Evolutionary conservation across 2,329 filamentous ascomycete genomes (phyloP), one percentile per base, ranked within the genome.

Genomic region (Hymenoscyphus linearis): DNA sequence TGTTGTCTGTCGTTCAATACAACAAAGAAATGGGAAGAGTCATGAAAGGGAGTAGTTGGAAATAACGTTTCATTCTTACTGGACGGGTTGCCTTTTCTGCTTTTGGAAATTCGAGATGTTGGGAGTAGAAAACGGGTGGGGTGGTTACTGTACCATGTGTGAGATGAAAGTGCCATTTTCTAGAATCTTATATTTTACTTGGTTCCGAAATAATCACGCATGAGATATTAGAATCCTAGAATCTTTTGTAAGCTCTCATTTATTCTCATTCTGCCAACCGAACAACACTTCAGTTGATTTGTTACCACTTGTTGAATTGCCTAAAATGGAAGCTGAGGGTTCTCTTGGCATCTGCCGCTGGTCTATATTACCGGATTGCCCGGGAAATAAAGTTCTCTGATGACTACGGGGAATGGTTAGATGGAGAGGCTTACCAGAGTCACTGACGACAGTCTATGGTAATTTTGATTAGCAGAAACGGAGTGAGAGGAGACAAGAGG

Each of bases 361-460:
- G 40, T 47, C 12, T 18, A 47, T 12, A 25, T 47, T 25, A 10
- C 18, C 40, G 40, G 18, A 10, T 10, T 25, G n/a, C 22, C 40
- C n/a, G 40, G 7, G 12, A 18, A 47, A 47, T 47, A 3, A 47
- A 18, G 3, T n/a, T 44, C 40, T n/a, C 16, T 22, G 12, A 10
- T 47, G 40, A 9, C 12, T 6, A 47, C 12, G 56, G 57, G n/a
- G 14, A 18, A 5, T 55, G 36, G 61, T 52, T 36, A 60, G 58
- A 31, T 44, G 27, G 52, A 16, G 31, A 57, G 54, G 61, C 82
- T 80, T 89, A 88, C 93, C 95, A 79, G 93, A 96, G 83, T 98
- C 95, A 78, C 90, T 93, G 78, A 98, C 95, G 75, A 98, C 95
- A 68, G 91, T 89, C 91, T 95, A 75, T 52, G 34, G 63, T 59